A percentile compares a stretch with the other conserved stretches of the same genome.
Evolutionary conservation across 2,329 filamentous ascomycete genomes (phyloP).

Genomic region (Beauveria varroae): DNA sequence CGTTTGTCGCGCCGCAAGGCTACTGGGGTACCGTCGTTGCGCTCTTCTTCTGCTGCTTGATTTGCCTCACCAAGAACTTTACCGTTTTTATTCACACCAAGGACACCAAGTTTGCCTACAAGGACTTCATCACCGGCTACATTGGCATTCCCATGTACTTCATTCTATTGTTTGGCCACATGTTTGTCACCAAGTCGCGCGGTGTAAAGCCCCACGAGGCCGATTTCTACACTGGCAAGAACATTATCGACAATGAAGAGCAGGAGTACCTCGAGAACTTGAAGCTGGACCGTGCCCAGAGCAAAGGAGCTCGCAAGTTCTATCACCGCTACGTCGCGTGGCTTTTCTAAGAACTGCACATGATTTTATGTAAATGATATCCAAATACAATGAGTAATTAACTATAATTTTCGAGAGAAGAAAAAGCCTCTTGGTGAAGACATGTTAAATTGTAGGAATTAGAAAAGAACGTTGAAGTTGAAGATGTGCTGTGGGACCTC

Average conservation of each 20-base stretch:
- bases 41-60: constrained; percentile 62
- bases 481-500: neutral
- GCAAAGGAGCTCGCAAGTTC: constrained; percentile 24
- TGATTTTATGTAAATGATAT: constrained; percentile 4
- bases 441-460: too few species aligned
- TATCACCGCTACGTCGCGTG: constrained; percentile 31
- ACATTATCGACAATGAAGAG: constrained; percentile 65
- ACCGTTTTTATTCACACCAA: constrained; percentile 55
- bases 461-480: neutral
- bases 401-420: neutral
- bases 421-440: neutral
- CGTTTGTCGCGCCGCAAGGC: constrained; percentile 66
- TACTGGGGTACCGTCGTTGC: constrained; percentile 59
- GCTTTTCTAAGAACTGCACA: constrained; percentile 24
- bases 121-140: constrained; percentile 72
- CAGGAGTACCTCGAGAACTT: constrained; percentile 52
- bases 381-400: neutral
- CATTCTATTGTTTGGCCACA: constrained; percentile 61
- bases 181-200: constrained; percentile 46
- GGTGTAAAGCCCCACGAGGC: constrained; percentile 49
- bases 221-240: constrained; percentile 68
- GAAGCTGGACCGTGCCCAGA: constrained; percentile 20
- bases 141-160: constrained; percentile 70
- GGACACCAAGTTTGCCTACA: constrained; percentile 56
- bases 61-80: constrained; percentile 78